Conservation (phyloP, 129 eudicot species). For the Sambucus nigra region DNA sequence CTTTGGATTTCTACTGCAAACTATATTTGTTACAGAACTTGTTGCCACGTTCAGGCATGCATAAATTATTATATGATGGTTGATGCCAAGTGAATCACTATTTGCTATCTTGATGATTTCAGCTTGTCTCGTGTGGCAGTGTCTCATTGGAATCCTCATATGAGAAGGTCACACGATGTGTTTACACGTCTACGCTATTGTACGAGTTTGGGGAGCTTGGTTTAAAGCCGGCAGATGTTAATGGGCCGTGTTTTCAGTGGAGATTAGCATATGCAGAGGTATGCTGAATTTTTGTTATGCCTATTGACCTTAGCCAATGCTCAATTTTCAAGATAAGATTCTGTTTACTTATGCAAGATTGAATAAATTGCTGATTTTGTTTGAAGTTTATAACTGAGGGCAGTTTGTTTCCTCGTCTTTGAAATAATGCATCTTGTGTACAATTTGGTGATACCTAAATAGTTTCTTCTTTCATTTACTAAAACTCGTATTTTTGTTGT, state of each 20-base stretch:
- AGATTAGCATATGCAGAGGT: constrained; percentile 32
- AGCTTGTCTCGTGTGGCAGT: constrained; percentile 35
- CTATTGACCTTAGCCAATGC: not conserved
- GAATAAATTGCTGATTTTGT: not conserved
- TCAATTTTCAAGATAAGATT: not conserved
- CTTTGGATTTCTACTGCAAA: not conserved
- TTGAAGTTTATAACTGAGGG: constrained; percentile 1
- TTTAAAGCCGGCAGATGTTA: constrained; percentile 19
- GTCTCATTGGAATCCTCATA: constrained; percentile 36
- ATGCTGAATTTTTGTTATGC: not conserved
- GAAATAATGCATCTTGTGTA: not conserved
- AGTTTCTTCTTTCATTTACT: not conserved
- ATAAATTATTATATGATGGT: not conserved
- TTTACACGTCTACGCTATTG: constrained; percentile 32
- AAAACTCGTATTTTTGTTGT: too few relatives aligned
- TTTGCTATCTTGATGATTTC: constrained; percentile 5
- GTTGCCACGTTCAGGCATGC: not conserved
- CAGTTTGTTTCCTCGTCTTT: not conserved
- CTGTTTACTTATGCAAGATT: not conserved
- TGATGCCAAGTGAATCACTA: constrained; percentile 1
- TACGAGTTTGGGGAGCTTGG: constrained; percentile 27
- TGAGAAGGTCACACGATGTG: constrained; percentile 27
- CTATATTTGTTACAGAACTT: not conserved
- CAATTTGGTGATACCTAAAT: not conserved
- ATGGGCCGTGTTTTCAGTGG: constrained; percentile 21